Base-by-base conservation (phyloP, 2,329 filamentous ascomycete genomes). In the Microsporum canis region DNA sequence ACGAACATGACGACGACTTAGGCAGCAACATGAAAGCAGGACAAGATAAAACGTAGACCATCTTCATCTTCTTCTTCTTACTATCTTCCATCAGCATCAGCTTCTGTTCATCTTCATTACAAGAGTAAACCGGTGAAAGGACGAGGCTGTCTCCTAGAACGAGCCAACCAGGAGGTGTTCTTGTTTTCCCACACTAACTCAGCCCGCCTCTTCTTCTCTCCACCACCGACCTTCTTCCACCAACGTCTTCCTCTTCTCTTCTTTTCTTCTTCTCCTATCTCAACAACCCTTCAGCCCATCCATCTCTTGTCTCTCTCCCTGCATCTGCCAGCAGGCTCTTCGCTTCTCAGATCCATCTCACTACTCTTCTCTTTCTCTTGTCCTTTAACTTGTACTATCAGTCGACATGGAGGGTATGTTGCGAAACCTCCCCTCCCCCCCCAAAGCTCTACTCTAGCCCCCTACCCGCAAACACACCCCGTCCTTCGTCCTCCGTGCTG, bases 331-430 rank as follows among this genome's bases (percentile, higher is more conserved):
- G 68, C 63, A 66, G 68, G 63, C 63, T 63, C 65, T 64, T 62
- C 63, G 63, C 61, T 61, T 66, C 62, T 63, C 65, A 66, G 63
- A 23, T 65, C 66, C 66, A 66, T 64, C 66, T 66, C 49, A 17
- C 67, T 62, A 64, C 64, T 68, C 67, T 63, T 64, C 63, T 63
- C 66, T 62, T 63, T 62, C 58, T 60, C 59, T 36, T 60, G 39
- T 47, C 62, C 58, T 61, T 63, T 41, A 41, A 41, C 66, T 66
- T 66, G 66, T 68, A 65, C 39, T 64, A 65, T 45, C 57, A 33
- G 72, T 75, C 80, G 81, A 74, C 76, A 85, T 85, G 82, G 82
- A 87, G 80, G 84, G 84, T 87, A 83, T 79, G 82, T 76, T 57
- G 17, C 17, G 43, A 59, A 17, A 51, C 57, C 57, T 38, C 57